phyloP scores from a whole-genome alignment of 257 asterid species.

The Primulina huaijiensis region DNA sequence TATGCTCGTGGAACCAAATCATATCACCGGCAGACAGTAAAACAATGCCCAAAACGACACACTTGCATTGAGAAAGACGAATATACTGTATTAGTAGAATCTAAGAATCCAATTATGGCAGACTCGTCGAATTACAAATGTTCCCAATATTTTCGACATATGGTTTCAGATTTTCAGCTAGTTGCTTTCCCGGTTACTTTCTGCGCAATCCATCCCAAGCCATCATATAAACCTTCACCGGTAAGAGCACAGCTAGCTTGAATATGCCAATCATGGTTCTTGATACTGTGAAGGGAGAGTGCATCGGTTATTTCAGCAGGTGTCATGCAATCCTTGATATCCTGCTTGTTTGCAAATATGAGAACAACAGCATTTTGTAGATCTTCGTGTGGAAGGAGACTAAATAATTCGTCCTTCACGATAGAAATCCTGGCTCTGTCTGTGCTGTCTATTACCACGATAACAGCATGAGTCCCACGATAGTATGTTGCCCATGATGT shows the following conservation, averaged over 20 bases:
- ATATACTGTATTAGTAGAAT: neutral
- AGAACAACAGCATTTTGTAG: constrained; percentile 78
- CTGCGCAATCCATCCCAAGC: constrained; percentile 96
- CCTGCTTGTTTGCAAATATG: constrained; percentile 93
- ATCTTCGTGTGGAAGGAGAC: constrained; percentile 85
- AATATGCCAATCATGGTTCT: constrained; percentile 98
- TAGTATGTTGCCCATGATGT: constrained; percentile 96
- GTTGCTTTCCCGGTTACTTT: constrained; percentile 77
- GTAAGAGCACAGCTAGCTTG: constrained; percentile 95
- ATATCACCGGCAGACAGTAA: neutral
- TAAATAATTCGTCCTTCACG: constrained; percentile 86
- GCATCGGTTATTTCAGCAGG: constrained; percentile 98
- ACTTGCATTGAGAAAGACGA: neutral
- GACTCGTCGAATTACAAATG: neutral
- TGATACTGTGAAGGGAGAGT: constrained; percentile 87
- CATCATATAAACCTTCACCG: constrained; percentile 93
- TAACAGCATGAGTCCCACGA: constrained; percentile 91
- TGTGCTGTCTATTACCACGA: constrained; percentile 90
- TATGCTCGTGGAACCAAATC: neutral
- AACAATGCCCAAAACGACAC: neutral
- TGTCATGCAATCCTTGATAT: constrained; percentile 95
- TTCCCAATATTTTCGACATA: neutral
- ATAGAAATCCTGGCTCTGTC: constrained; percentile 89
- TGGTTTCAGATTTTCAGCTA: constrained; percentile 36
- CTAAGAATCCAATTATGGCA: neutral